Base-by-base conservation (phyloP, 345 rosid genomes). In the Moricandia moricandioides region DNA sequence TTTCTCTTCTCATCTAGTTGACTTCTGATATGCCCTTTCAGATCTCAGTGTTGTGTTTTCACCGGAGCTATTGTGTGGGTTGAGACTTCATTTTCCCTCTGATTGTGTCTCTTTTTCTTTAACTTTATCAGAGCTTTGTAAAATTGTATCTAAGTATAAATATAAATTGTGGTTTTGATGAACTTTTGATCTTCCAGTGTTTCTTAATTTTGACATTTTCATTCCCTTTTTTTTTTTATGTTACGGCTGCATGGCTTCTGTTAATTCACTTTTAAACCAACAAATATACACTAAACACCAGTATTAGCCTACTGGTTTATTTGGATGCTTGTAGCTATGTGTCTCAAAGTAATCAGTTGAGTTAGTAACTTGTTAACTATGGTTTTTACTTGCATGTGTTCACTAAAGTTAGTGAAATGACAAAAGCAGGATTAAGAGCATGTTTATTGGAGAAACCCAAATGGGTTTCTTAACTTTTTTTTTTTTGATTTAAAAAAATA, bases 1-100 rank as follows among this genome's bases (percentile, higher is more conserved):
- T 39, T 69, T 62, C 16, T 69, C 79, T 54, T 14, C 74, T 37
- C 79, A 76, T 39, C 79, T 76, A 30, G 74, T 76, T 12, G 79
- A 76, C 70, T 69, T 76, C 37, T 76, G 49, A 76, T 26, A 5
- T 12, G 6, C 13, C 17, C 52, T 58, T 13, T 18, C 14, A 17
- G 75, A 71, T 71, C 68, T 47, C 60, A 13, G 2, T 61, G 62
- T 60, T 71, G 67, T 47, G 55, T 8, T 59, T 18, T 49, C 33
- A 45, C 17, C 60, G 34, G 45, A 45, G 63, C 67, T 45, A 6
- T 3, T 49, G 45, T 33, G 7, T 13, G 37, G 69, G 68, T 61
- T 12, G 69, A 62, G 51, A 60, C 24, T 30, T 57, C 16, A 11
- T 57, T 57, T 31, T 14, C 13, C 24, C 73, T 37, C n/a, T 24